Percentiles rank a stretch among this genome's conserved stretches.
Conservation (phyloP, 169 alveolate genomes). For the Plasmodium gonderi region DNA sequence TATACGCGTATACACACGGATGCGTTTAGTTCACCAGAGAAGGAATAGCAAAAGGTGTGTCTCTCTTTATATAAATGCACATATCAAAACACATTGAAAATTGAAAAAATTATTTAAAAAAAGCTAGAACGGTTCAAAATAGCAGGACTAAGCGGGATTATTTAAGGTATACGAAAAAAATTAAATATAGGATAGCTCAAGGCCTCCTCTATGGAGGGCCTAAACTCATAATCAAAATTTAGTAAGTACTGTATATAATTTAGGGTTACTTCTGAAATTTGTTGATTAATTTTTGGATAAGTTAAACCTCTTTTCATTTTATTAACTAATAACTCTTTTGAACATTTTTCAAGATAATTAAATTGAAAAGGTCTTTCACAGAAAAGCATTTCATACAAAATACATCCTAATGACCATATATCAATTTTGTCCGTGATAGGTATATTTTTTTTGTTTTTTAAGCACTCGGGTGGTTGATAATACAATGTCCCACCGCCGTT, state of each 20-base stretch:
- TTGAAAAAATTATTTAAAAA: slow-evolving; percentile 11
- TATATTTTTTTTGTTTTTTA: slow-evolving; percentile 80
- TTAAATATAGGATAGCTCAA: slow-evolving; percentile 76
- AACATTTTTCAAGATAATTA: slow-evolving; percentile 76
- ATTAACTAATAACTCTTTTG: slow-evolving; percentile 75
- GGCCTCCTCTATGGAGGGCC: slow-evolving; percentile 78
- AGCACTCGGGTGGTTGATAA: slow-evolving; percentile 94
- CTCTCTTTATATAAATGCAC: neutral
- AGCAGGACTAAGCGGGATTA: neutral
- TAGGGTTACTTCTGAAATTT: slow-evolving; percentile 74
- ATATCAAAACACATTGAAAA: neutral
- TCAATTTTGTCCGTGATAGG: slow-evolving; percentile 88
- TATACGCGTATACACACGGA: neutral
- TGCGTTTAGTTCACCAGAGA: neutral
- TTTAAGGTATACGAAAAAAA: slow-evolving; percentile 47
- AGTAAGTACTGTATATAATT: slow-evolving; percentile 77
- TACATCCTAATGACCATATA: slow-evolving; percentile 94
- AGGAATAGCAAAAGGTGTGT: neutral
- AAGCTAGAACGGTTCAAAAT: neutral
- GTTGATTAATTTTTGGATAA: slow-evolving; percentile 64
- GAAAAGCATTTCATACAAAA: slow-evolving; percentile 91
- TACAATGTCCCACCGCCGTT: slow-evolving; percentile 94
- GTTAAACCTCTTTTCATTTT: slow-evolving; percentile 74
- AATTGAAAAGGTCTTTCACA: slow-evolving; percentile 79
- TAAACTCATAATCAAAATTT: slow-evolving; percentile 74